phyloP scores from a whole-genome alignment of 139 green algal species.

The Mesostigma viride region DNA sequence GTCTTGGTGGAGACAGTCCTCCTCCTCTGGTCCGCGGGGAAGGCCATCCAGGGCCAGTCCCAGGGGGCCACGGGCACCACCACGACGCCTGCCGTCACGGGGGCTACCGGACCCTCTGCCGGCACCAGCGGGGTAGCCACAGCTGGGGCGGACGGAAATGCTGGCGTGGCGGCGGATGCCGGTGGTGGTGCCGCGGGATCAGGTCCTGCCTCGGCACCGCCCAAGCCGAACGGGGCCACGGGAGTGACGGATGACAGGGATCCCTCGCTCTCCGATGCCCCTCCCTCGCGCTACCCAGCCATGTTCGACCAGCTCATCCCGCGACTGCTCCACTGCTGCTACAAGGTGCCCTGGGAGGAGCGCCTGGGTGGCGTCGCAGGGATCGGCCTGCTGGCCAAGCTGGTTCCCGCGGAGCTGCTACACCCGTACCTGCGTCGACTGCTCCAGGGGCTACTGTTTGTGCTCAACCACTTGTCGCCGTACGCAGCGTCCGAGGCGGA shows the following conservation, averaged over 20 bases:
- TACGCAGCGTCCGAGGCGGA: slow-evolving; percentile 47
- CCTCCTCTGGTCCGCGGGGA: slow-evolving; percentile 26
- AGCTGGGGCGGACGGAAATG: slow-evolving; percentile 9
- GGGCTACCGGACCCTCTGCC: no score
- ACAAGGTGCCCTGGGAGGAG: slow-evolving; percentile 61
- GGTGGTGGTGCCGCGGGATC: no score
- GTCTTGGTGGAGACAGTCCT: slow-evolving; percentile 68
- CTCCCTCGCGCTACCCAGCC: no score
- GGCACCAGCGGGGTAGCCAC: no score
- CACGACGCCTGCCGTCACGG: no score
- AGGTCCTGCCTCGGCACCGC: no score
- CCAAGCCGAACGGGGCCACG: no score
- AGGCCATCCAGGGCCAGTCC: no score
- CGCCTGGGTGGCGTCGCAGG: slow-evolving; percentile 64
- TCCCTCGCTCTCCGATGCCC: no score
- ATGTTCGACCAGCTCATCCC: slow-evolving; percentile 67
- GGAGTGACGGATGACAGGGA: no score
- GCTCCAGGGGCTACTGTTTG: slow-evolving; percentile 52
- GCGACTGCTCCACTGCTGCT: slow-evolving; percentile 73
- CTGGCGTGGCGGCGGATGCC: slow-evolving; percentile 3
- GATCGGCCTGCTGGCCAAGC: slow-evolving; percentile 39
- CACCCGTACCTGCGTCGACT: not conserved
- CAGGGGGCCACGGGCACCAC: no score
- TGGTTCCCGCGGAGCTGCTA: slow-evolving; percentile 3
- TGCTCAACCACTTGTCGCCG: slow-evolving; percentile 58